phyloP scores from a whole-genome alignment of 495 filamentous ascomycete genomes.

The Cryomyces minteri region DNA sequence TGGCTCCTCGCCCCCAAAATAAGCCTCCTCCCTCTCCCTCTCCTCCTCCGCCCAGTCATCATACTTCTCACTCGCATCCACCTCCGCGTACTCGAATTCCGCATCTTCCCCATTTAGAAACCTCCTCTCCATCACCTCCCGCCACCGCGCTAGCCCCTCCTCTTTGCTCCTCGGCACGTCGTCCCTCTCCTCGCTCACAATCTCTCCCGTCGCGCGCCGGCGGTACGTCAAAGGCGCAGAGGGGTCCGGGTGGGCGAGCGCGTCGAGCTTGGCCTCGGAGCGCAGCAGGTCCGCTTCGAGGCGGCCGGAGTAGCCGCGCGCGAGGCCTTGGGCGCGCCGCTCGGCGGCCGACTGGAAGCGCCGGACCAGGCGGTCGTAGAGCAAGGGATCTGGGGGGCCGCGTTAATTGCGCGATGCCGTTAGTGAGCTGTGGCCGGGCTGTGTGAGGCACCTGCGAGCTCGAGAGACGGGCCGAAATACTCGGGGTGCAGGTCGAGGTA shows the following conservation, averaged over 20 bases:
- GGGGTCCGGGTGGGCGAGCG: constrained; percentile 35
- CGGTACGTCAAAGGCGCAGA: constrained; percentile 26
- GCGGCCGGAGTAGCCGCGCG: constrained; percentile 54
- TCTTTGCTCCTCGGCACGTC: constrained; percentile 39
- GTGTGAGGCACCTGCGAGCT: too few species aligned
- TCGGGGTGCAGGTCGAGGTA: constrained; percentile 45
- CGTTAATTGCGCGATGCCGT: too few species aligned
- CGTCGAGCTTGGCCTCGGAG: constrained; percentile 53
- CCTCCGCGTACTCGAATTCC: constrained; percentile 54
- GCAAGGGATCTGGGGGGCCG: constrained; percentile 63
- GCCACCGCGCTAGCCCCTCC: constrained; percentile 49
- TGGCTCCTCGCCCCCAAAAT: constrained; percentile 62
- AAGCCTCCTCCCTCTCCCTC: constrained; percentile 39
- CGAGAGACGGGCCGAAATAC: constrained; percentile 43
- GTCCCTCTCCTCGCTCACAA: constrained; percentile 35
- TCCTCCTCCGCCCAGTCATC: constrained; percentile 44
- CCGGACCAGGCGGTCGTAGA: constrained; percentile 64
- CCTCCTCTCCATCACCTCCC: constrained; percentile 43
- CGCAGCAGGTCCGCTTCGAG: constrained; percentile 54
- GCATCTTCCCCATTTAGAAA: constrained; percentile 54
- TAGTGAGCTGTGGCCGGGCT: too few species aligned
- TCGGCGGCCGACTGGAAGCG: constrained; percentile 59
- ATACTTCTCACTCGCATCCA: constrained; percentile 52
- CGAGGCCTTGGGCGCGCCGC: constrained; percentile 49
- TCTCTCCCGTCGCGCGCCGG: constrained; percentile 31